A percentile compares a stretch with the other conserved stretches of the same genome.
Conservation (phyloP, 257 asterid species). For the Nicotiana attenuata region DNA sequence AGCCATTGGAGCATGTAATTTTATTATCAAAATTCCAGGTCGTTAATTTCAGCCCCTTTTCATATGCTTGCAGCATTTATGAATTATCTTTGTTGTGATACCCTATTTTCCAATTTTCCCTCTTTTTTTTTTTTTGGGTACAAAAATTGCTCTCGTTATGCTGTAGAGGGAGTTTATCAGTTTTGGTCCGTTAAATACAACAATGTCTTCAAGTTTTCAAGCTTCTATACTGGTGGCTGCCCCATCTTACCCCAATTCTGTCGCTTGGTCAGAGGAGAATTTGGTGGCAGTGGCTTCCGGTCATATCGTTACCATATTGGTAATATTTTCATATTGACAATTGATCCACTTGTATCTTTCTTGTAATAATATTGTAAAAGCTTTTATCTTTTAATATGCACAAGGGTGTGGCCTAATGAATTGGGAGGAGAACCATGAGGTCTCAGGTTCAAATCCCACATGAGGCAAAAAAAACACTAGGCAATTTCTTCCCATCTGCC, state of each 20-base stretch:
- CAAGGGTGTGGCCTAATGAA: too few species aligned
- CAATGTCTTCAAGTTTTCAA: slow-evolving; percentile 62
- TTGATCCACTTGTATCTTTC: neutral
- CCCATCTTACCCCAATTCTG: slow-evolving; percentile 66
- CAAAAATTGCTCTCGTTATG: neutral
- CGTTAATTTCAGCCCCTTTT: neutral
- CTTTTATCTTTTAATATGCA: neutral
- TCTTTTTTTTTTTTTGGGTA: neutral
- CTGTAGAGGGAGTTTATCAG: neutral
- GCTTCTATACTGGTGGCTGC: slow-evolving; percentile 54
- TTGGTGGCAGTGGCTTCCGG: slow-evolving; percentile 78
- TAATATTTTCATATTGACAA: slow-evolving; percentile 10
- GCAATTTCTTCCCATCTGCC: too few species aligned
- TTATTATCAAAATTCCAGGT: neutral
- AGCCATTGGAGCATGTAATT: neutral
- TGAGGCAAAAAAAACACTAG: too few species aligned
- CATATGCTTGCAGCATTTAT: neutral
- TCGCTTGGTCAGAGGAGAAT: slow-evolving; percentile 89
- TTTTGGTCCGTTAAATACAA: neutral
- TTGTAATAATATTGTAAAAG: neutral
- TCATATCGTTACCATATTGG: slow-evolving; percentile 59
- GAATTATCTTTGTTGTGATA: neutral
- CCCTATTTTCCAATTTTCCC: neutral
- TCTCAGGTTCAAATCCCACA: too few species aligned
- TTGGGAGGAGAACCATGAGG: too few species aligned